Conservation (phyloP, 2,329 filamentous ascomycete species). For the Talaromyces sp. region DNA sequence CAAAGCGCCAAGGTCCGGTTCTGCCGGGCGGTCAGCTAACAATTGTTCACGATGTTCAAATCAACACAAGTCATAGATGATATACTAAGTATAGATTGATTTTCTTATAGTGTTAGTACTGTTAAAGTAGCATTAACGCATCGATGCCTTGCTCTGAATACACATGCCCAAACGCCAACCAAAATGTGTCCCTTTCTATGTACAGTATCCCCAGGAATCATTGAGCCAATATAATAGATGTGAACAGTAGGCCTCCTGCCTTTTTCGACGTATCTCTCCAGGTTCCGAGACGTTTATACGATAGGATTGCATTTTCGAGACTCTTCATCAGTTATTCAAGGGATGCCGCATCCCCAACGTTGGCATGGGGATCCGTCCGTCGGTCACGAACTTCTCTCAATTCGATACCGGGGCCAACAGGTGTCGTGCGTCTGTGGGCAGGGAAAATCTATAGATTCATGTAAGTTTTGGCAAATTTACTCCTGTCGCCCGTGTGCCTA, state of each 20-base stretch:
- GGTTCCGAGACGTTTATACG: background rate
- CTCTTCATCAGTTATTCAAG: slow-evolving; percentile 53
- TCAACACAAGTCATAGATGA: background rate
- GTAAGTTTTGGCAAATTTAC: background rate
- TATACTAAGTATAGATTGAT: background rate
- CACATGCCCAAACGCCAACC: slow-evolving; percentile 31
- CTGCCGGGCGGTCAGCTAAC: slow-evolving; percentile 35
- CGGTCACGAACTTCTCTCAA: slow-evolving; percentile 63
- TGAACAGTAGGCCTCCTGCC: background rate
- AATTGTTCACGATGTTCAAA: background rate
- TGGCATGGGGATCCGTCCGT: slow-evolving; percentile 50
- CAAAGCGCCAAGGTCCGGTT: slow-evolving; percentile 29
- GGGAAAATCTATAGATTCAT: slow-evolving; percentile 53
- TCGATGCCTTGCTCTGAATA: slow-evolving; percentile 16
- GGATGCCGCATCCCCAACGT: slow-evolving; percentile 64
- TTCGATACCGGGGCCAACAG: slow-evolving; percentile 80
- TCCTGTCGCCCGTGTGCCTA: slow-evolving; percentile 43
- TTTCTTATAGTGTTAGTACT: background rate
- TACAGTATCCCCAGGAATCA: slow-evolving; percentile 25
- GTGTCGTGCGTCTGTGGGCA: slow-evolving; percentile 58
- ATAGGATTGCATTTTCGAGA: background rate
- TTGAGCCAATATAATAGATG: slow-evolving; percentile 8
- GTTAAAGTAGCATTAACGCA: background rate
- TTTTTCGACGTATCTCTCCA: background rate
- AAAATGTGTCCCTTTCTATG: slow-evolving; percentile 31